phyloP scores from a whole-genome alignment of 2,329 filamentous ascomycete genomes.

The Pestalotiopsis sp. region DNA sequence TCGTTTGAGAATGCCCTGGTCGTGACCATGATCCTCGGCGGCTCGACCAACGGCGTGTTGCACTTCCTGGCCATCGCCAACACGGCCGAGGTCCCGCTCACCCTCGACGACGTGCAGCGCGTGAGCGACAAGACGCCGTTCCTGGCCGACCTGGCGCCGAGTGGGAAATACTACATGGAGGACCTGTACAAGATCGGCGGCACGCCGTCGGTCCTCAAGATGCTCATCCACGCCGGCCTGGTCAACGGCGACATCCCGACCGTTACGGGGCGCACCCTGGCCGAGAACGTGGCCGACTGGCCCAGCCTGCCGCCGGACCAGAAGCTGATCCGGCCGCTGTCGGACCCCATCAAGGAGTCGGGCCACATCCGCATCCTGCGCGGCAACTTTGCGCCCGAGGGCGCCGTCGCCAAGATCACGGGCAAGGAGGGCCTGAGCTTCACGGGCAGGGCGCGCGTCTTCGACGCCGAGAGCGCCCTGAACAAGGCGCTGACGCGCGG shows the following conservation, averaged over 20 bases:
- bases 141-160: constrained; percentile 82
- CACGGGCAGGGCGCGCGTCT: constrained; percentile 78
- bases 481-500: constrained; percentile 71
- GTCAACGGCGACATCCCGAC: constrained; percentile 72
- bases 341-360: constrained; percentile 73
- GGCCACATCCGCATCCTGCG: constrained; percentile 88
- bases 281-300: constrained; percentile 70
- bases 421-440: constrained; percentile 90
- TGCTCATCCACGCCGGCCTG: constrained; percentile 70
- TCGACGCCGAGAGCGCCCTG: constrained; percentile 81
- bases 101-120: constrained; percentile 80
- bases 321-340: constrained; percentile 77
- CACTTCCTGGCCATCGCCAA: constrained; percentile 91
- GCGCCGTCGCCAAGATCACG: constrained; percentile 94
- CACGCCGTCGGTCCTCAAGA: constrained; percentile 73
- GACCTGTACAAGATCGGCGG: constrained; percentile 78
- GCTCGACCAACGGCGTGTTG: constrained; percentile 85
- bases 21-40: constrained; percentile 89
- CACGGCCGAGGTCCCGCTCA: constrained; percentile 75
- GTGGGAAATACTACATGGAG: constrained; percentile 80
- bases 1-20: constrained; percentile 88
- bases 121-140: constrained; percentile 83
- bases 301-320: constrained; percentile 66
- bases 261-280: constrained; percentile 74
- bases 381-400: constrained; percentile 85